A percentile compares a stretch with the other conserved stretches of the same genome.
phyloP scores from a whole-genome alignment of 192 early-diverging fungal genomes.

The Lobulomyces angularis region DNA sequence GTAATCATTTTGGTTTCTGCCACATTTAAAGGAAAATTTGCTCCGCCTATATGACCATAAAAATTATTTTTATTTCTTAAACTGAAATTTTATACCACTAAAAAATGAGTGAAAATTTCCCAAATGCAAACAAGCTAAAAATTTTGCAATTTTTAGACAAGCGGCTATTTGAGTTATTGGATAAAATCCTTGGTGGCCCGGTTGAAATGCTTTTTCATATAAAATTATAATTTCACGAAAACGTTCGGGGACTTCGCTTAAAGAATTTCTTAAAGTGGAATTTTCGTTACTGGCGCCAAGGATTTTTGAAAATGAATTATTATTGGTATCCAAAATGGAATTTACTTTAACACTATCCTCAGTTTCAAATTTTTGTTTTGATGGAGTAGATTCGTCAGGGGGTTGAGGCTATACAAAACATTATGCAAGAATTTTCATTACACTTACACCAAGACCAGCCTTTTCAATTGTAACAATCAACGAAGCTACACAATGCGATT shows the following conservation, averaged over 20 bases:
- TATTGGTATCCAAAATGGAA: neutral
- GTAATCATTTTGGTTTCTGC: constrained; percentile 3
- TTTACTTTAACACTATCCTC: constrained; percentile 2
- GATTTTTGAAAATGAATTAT: neutral
- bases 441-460: constrained; percentile 46
- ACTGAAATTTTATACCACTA: too few relatives aligned
- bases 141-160: constrained; percentile 55
- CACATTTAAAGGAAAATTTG: constrained; percentile 16
- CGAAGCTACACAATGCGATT: constrained; percentile 51
- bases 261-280: constrained; percentile 16
- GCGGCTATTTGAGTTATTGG: constrained; percentile 54
- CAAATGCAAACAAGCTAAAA: constrained; percentile 36
- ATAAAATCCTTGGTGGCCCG: constrained; percentile 18
- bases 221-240: constrained; percentile 50
- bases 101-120: constrained; percentile 22
- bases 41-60: too few relatives aligned
- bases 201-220: constrained; percentile 43
- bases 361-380: too few relatives aligned
- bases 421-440: neutral
- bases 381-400: too few relatives aligned
- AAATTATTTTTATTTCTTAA: too few relatives aligned
- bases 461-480: constrained; percentile 46
- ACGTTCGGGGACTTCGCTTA: constrained; percentile 51
- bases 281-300: constrained; percentile 1
- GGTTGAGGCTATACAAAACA: constrained; percentile 3